Evolutionary conservation across 148 eudicot species (phyloP).

Genomic region (Pouteria glomerata): DNA sequence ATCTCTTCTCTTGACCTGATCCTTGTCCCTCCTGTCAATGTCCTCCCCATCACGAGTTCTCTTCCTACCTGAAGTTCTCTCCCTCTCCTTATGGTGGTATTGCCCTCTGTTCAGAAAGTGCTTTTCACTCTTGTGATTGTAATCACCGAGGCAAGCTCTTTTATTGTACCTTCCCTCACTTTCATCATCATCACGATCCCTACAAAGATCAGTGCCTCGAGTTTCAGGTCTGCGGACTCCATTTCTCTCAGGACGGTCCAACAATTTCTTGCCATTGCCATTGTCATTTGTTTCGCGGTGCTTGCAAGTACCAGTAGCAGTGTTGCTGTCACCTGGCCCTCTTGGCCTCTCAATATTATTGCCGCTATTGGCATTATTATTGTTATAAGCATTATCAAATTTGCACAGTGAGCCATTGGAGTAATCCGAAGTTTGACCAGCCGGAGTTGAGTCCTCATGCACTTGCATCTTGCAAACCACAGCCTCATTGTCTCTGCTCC

Average conservation of each 20-base stretch:
- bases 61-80: conserved; percentile 35
- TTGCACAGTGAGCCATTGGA: conserved; percentile 1
- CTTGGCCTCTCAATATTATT: neutral
- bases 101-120: conserved; percentile 22
- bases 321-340: neutral
- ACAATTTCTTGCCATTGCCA: conserved; percentile 11
- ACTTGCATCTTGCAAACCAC: conserved; percentile 10
- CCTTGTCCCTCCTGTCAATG: conserved; percentile 38
- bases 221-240: conserved; percentile 3
- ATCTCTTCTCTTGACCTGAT: conserved; percentile 44
- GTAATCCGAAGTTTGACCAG: conserved; percentile 1
- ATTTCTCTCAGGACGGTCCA: conserved; percentile 6
- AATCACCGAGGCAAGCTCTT: conserved; percentile 29
- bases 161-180: conserved; percentile 35
- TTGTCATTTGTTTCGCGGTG: neutral
- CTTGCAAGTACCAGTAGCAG: neutral
- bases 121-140: conserved; percentile 38
- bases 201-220: conserved; percentile 9
- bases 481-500: neutral
- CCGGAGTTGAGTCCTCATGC: conserved; percentile 12
- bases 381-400: neutral
- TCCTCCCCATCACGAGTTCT: conserved; percentile 52
- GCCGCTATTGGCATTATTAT: neutral
- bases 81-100: conserved; percentile 21
- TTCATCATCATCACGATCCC: conserved; percentile 16